Conservation (phyloP, 2,329 filamentous ascomycete genomes). For the Trichoderma sp. region DNA sequence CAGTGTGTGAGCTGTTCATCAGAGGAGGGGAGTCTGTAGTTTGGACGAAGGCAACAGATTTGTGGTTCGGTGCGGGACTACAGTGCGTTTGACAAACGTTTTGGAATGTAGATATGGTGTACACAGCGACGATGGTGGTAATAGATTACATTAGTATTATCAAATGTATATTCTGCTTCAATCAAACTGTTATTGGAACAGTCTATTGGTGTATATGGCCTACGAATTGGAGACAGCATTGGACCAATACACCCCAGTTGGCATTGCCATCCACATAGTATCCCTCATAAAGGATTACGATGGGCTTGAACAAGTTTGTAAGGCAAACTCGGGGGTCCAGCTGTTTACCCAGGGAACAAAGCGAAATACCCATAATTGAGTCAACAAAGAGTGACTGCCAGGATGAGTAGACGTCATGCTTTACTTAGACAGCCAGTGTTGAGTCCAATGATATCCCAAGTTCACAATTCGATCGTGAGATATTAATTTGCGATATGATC, state of each 20-base stretch:
- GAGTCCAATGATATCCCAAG: background rate
- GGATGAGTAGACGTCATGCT: background rate
- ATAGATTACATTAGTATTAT: too few relatives aligned
- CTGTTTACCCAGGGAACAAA: background rate
- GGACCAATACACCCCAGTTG: background rate
- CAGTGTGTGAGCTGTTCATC: background rate
- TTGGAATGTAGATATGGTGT: background rate
- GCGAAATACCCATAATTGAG: background rate
- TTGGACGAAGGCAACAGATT: background rate
- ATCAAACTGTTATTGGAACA: background rate
- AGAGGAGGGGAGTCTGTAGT: background rate
- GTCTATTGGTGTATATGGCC: background rate
- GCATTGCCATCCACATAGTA: background rate
- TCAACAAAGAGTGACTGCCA: background rate
- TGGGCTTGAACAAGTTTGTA: background rate
- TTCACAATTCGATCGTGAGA: background rate
- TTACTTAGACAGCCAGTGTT: background rate
- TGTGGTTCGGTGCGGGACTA: background rate
- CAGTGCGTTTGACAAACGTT: background rate
- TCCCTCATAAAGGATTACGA: background rate
- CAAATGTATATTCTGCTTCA: background rate
- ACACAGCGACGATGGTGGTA: background rate
- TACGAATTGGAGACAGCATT: too few relatives aligned
- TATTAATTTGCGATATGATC: background rate
- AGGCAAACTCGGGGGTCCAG: background rate